These are phyloP conservation scores for Blastobotrys apis DNA, from an alignment of 1,139 yeast species.

Conservation along the genomic window DNA sequence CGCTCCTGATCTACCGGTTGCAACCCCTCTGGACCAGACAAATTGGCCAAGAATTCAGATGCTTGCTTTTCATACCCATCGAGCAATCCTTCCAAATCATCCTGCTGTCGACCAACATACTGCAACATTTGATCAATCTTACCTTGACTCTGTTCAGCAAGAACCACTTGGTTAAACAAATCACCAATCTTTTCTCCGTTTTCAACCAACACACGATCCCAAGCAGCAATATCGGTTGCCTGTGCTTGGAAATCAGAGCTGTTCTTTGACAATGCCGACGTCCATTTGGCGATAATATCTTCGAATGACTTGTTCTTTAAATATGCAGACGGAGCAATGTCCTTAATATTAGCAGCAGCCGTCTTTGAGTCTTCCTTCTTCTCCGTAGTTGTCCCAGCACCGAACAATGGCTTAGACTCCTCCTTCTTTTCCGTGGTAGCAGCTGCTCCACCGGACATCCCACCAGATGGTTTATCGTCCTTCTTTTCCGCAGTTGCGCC, in stretches of 20 bases:
- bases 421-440: constrained; percentile 12
- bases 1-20: constrained; percentile 73
- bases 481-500: constrained; percentile 12
- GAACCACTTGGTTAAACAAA: constrained; percentile 69
- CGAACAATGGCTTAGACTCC: constrained; percentile 23
- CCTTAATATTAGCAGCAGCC: constrained; percentile 28
- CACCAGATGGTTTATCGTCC: constrained; percentile 29
- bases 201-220: constrained; percentile 81
- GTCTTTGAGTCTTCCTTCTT: constrained; percentile 20
- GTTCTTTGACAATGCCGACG: constrained; percentile 71
- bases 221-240: constrained; percentile 66
- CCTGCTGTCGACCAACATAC: constrained; percentile 88
- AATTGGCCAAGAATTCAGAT: constrained; percentile 41
- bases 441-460: constrained; percentile 18
- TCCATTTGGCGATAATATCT: constrained; percentile 91
- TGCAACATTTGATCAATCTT: constrained; percentile 83
- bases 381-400: constrained; percentile 11
- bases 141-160: constrained; percentile 80
- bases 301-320: constrained; percentile 89
- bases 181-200: constrained; percentile 84
- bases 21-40: constrained; percentile 36
- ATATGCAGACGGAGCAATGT: constrained; percentile 53
- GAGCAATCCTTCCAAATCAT: constrained; percentile 76
- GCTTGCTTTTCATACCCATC: constrained; percentile 87
- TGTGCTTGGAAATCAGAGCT: constrained; percentile 73